Percentiles rank a stretch among this genome's conserved stretches.
Conservation (phyloP, 176 grass and related monocot species). For the Triticum dicoccoides region DNA sequence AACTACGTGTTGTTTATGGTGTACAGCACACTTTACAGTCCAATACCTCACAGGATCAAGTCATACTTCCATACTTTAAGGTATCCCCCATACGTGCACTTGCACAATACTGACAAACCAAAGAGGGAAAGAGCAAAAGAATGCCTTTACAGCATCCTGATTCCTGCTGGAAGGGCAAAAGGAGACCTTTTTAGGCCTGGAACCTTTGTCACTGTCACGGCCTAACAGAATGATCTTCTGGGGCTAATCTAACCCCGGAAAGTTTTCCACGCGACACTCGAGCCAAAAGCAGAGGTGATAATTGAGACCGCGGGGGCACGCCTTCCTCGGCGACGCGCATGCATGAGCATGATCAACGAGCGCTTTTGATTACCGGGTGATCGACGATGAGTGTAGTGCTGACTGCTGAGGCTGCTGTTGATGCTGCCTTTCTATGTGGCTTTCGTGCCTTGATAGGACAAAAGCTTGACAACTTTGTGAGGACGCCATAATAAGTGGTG, state of each 20-base stretch:
- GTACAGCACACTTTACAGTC: background rate
- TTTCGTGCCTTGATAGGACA: slow-evolving; percentile 26
- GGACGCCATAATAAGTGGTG: background rate
- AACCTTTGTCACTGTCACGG: slow-evolving; percentile 7
- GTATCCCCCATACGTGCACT: background rate
- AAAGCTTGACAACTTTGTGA: background rate
- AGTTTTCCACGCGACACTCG: background rate
- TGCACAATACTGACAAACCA: background rate
- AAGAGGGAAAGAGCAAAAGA: background rate
- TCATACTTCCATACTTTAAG: background rate
- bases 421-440: background rate
- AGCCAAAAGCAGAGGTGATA: background rate
- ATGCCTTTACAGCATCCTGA: background rate
- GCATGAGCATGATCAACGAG: background rate
- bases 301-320: slow-evolving; percentile 28
- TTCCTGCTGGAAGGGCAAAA: background rate
- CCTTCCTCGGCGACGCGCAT: slow-evolving; percentile 21
- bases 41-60: background rate
- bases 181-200: slow-evolving; percentile 11
- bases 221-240: slow-evolving; percentile 16
- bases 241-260: background rate
- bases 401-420: background rate
- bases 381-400: slow-evolving; percentile 10
- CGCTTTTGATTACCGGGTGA: background rate
- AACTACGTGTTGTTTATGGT: background rate